Percentiles rank a stretch among this genome's conserved stretches.
phyloP scores from a whole-genome alignment of 495 filamentous ascomycete species.

The Annulohypoxylon maeteangense region DNA sequence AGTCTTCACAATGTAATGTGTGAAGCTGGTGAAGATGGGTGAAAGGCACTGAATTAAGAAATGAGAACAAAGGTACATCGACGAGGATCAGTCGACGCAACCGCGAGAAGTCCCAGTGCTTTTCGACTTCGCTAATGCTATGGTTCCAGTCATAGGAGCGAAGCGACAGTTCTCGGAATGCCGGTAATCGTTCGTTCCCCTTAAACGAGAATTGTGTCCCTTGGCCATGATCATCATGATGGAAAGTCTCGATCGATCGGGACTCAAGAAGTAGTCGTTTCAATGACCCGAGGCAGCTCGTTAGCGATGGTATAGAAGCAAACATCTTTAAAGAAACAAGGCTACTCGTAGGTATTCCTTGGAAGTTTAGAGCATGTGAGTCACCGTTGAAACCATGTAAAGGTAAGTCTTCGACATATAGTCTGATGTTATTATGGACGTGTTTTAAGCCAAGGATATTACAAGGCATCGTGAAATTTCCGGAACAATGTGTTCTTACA shows the following conservation, averaged over 20 bases:
- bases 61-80: constrained; percentile 45
- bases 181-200: constrained; percentile 44
- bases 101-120: constrained; percentile 50
- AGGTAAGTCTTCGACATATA: constrained; percentile 47
- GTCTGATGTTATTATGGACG: constrained; percentile 21
- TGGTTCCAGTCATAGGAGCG: constrained; percentile 52
- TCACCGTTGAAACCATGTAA: constrained; percentile 21
- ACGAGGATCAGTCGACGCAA: constrained; percentile 43
- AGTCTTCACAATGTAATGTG: constrained; percentile 44
- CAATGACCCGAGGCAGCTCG: constrained; percentile 36
- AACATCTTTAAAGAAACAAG: constrained; percentile 45
- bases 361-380: constrained; percentile 29
- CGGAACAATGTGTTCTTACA: constrained; percentile 20
- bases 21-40: constrained; percentile 35
- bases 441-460: constrained; percentile 30
- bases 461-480: constrained; percentile 35
- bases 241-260: constrained; percentile 36
- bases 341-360: constrained; percentile 34
- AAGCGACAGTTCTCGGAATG: constrained; percentile 45
- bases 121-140: constrained; percentile 17
- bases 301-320: constrained; percentile 40
- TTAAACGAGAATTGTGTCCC: constrained; percentile 44
- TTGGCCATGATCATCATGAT: constrained; percentile 45
- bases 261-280: constrained; percentile 44
- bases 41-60: constrained; percentile 43